A percentile compares a stretch with the other conserved stretches of the same genome.
Evolutionary conservation across 1,284 basidiomycete species (phyloP).

Genomic region (Gastroboletus turbinatus): DNA sequence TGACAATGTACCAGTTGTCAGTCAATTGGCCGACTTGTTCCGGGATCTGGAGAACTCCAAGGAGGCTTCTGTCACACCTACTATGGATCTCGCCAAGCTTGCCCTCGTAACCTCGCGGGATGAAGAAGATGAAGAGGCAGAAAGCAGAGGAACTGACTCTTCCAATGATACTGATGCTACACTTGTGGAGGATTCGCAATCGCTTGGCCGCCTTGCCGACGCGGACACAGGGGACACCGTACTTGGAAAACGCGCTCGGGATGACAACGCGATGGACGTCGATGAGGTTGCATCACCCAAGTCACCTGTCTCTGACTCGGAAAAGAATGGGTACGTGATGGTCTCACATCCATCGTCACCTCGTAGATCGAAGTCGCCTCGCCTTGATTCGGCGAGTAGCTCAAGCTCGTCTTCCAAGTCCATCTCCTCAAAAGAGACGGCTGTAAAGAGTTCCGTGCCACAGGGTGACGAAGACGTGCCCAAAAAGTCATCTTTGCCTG

Average conservation of each 20-base stretch:
- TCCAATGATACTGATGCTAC: conserved; percentile 84
- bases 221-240: conserved; percentile 50
- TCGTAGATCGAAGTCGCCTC: conserved; percentile 39
- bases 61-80: conserved; percentile 73
- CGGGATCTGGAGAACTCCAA: conserved; percentile 71
- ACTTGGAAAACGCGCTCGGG: conserved; percentile 70
- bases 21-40: conserved; percentile 78
- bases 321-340: conserved; percentile 51
- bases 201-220: conserved; percentile 27
- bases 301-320: conserved; percentile 34
- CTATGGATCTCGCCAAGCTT: conserved; percentile 87
- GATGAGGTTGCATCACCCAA: conserved; percentile 42
- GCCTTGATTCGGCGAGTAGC: conserved; percentile 31
- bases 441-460: conserved; percentile 26
- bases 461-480: conserved; percentile 23
- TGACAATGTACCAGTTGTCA: conserved; percentile 58
- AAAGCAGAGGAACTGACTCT: conserved; percentile 70
- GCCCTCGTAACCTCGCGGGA: conserved; percentile 88
- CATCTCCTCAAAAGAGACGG: conserved; percentile 46
- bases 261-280: conserved; percentile 51
- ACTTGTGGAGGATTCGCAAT: conserved; percentile 70
- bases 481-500: conserved; percentile 61
- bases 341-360: conserved; percentile 44
- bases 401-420: conserved; percentile 32
- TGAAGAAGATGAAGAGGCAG: conserved; percentile 82